Conservation (phyloP, 2,329 filamentous ascomycete species). For the Trichophyton rubrum region DNA sequence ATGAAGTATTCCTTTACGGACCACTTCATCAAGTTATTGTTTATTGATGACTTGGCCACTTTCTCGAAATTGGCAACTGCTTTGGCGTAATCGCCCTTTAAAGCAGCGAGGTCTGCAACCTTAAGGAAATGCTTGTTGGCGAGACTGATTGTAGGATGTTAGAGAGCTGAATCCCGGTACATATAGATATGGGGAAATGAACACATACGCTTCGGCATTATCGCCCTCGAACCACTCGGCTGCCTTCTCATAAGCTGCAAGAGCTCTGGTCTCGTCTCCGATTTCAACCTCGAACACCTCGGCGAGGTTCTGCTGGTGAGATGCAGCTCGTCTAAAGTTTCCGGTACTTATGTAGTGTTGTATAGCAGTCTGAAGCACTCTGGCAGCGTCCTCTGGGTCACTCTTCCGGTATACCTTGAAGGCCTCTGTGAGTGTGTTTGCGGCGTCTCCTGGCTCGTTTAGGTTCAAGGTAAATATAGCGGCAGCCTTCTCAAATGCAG, state of each 20-base stretch:
- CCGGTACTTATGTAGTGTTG: conserved; percentile 77
- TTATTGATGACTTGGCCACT: conserved; percentile 63
- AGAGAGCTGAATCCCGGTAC: neutral
- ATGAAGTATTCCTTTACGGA: conserved; percentile 92
- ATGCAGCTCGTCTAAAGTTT: conserved; percentile 81
- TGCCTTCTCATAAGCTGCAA: conserved; percentile 72
- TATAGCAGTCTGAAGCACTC: conserved; percentile 68
- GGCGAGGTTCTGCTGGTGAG: conserved; percentile 77
- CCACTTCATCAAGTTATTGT: conserved; percentile 88
- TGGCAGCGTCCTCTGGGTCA: conserved; percentile 67
- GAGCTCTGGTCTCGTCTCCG: conserved; percentile 62
- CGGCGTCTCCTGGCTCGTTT: conserved; percentile 84
- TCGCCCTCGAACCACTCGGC: conserved; percentile 83
- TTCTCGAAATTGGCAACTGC: conserved; percentile 73
- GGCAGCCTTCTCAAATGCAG: conserved; percentile 79
- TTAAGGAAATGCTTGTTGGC: conserved; percentile 93
- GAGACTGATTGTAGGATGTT: conserved; percentile 40
- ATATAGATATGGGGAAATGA: neutral
- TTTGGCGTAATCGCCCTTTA: conserved; percentile 73
- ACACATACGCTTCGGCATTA: conserved; percentile 63
- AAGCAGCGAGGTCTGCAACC: conserved; percentile 72
- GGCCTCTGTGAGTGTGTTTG: conserved; percentile 76
- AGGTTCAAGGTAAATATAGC: conserved; percentile 65
- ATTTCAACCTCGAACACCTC: conserved; percentile 77
- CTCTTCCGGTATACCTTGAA: conserved; percentile 91